These are phyloP conservation scores for Seiridium cupressi DNA, from an alignment of 2,329 filamentous ascomycete genomes.

Conservation along the genomic window DNA sequence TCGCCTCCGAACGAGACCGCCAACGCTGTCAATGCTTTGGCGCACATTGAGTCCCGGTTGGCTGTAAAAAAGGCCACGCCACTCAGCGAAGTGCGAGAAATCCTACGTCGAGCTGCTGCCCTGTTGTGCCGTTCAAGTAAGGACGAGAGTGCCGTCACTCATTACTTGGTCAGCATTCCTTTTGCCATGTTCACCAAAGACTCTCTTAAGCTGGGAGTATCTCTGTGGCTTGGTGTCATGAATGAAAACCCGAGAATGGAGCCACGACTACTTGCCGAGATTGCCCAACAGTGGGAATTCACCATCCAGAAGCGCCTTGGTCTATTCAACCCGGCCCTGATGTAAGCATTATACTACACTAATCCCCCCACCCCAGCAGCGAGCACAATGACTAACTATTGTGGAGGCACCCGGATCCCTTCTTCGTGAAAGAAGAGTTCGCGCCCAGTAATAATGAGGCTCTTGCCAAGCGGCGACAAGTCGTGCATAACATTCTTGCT, in stretches of 20 bases:
- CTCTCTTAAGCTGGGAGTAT: slow-evolving; percentile 92
- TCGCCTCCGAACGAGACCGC: slow-evolving; percentile 52
- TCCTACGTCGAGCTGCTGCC: slow-evolving; percentile 80
- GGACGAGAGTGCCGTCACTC: slow-evolving; percentile 76
- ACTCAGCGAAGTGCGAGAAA: slow-evolving; percentile 73
- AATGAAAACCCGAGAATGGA: slow-evolving; percentile 92
- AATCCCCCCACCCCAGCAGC: not conserved
- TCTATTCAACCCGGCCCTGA: slow-evolving; percentile 73
- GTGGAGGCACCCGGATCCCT: slow-evolving; percentile 72
- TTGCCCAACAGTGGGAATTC: slow-evolving; percentile 87
- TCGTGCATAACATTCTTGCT: slow-evolving; percentile 77
- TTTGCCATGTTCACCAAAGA: slow-evolving; percentile 93
- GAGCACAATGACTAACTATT: slow-evolving; percentile 25
- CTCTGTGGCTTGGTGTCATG: slow-evolving; percentile 93
- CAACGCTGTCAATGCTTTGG: slow-evolving; percentile 64
- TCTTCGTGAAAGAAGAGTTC: slow-evolving; percentile 89
- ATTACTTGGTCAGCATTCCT: slow-evolving; percentile 87
- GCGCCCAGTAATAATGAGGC: slow-evolving; percentile 81
- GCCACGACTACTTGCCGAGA: slow-evolving; percentile 79
- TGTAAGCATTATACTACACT: slow-evolving; percentile 39
- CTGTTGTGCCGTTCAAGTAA: slow-evolving; percentile 76
- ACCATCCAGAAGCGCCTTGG: slow-evolving; percentile 76
- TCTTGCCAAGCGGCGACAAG: slow-evolving; percentile 72
- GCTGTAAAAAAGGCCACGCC: slow-evolving; percentile 67
- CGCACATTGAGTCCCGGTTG: slow-evolving; percentile 71